These are phyloP conservation scores for Aspergillus mulundensis DNA, from an alignment of 495 filamentous ascomycete genomes.

Conservation along the genomic window DNA sequence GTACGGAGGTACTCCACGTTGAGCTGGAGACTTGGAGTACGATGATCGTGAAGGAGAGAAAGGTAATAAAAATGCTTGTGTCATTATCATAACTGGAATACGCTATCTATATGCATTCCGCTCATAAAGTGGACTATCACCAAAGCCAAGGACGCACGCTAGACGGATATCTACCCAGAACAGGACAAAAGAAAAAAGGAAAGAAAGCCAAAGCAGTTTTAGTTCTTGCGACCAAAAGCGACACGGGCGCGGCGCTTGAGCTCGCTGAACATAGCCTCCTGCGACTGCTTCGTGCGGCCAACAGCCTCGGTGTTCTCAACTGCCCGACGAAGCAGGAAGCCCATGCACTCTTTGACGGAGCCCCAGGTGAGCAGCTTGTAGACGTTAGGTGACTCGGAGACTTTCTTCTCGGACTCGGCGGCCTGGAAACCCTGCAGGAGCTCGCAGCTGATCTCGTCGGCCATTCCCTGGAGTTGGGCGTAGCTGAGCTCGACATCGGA, in stretches of 20 bases:
- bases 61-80: not conserved
- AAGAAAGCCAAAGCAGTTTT: not conserved
- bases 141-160: not conserved
- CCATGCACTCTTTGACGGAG: slow-evolving; percentile 86
- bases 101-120: not conserved
- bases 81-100: not conserved
- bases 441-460: slow-evolving; percentile 87
- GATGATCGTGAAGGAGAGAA: no score
- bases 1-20: no score
- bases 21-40: no score
- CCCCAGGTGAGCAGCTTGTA: slow-evolving; percentile 96
- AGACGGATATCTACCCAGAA: slow-evolving; percentile 1
- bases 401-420: slow-evolving; percentile 19
- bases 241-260: slow-evolving; percentile 57
- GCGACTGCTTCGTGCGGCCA: slow-evolving; percentile 67
- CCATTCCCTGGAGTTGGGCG: slow-evolving; percentile 95
- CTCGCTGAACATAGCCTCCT: slow-evolving; percentile 70
- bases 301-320: slow-evolving; percentile 92
- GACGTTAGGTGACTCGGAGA: slow-evolving; percentile 52
- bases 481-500: slow-evolving; percentile 64
- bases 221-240: slow-evolving; percentile 33
- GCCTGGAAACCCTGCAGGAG: slow-evolving; percentile 56
- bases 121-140: not conserved
- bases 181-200: slow-evolving; percentile 7
- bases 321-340: slow-evolving; percentile 79